phyloP scores from a whole-genome alignment of 352 stramenopile species.

The Phytopythium montanum region DNA sequence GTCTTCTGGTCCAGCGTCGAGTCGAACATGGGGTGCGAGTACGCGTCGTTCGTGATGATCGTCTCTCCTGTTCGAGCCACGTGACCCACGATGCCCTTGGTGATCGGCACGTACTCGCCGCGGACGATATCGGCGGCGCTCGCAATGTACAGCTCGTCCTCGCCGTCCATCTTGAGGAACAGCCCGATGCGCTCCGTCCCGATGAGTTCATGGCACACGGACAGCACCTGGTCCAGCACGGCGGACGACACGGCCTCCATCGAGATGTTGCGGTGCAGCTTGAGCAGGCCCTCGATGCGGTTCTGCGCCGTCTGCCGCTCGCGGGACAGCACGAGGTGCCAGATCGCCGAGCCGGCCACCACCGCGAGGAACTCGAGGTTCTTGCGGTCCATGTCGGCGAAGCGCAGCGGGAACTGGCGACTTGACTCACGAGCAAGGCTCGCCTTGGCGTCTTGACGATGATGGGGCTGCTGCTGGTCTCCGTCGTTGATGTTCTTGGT shows the following conservation, averaged over 20 bases:
- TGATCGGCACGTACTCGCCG: conserved; percentile 64
- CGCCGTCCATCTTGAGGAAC: conserved; percentile 25
- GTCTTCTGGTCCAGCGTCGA: conserved; percentile 51
- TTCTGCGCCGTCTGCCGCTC: conserved; percentile 57
- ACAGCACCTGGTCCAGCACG: conserved; percentile 62
- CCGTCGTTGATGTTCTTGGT: no score
- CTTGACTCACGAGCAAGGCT: background rate
- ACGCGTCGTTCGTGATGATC: conserved; percentile 60
- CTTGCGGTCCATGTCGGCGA: conserved; percentile 35
- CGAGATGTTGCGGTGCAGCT: conserved; percentile 71
- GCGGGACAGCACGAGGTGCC: conserved; percentile 59
- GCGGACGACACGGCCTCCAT: conserved; percentile 47
- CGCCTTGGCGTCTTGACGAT: conserved; percentile 35
- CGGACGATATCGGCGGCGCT: conserved; percentile 51
- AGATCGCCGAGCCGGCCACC: conserved; percentile 55
- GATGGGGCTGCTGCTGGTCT: no score
- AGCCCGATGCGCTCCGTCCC: conserved; percentile 59
- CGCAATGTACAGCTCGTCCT: conserved; percentile 54
- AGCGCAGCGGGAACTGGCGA: conserved; percentile 9
- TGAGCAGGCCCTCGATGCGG: conserved; percentile 68
- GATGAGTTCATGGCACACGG: conserved; percentile 64
- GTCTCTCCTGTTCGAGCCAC: conserved; percentile 58
- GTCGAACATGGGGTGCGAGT: conserved; percentile 55
- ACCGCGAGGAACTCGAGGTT: conserved; percentile 56
- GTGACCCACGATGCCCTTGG: conserved; percentile 63